Percentiles rank a stretch among this genome's conserved stretches.
These are phyloP conservation scores for Exophiala aquamarina DNA, from an alignment of 2,329 filamentous ascomycete genomes.

Conservation along the genomic window DNA sequence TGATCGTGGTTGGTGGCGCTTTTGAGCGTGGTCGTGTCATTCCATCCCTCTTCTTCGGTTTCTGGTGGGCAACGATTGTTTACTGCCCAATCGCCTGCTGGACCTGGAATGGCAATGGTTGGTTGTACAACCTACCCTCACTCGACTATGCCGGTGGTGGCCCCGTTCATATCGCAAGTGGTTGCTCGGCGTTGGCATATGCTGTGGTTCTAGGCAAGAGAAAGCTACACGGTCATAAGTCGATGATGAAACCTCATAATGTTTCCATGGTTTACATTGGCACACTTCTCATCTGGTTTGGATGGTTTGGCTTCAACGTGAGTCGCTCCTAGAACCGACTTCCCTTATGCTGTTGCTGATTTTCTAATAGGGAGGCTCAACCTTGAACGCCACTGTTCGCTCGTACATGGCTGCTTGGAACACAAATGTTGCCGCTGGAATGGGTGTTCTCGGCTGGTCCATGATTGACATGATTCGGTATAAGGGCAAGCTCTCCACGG, in stretches of 20 bases:
- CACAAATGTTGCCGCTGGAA: slow-evolving; percentile 57
- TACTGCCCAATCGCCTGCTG: slow-evolving; percentile 65
- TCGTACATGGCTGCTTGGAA: slow-evolving; percentile 58
- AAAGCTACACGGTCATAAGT: slow-evolving; percentile 53
- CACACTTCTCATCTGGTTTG: slow-evolving; percentile 51
- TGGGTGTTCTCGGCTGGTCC: slow-evolving; percentile 56
- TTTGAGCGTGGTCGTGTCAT: slow-evolving; percentile 63
- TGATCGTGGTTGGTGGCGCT: slow-evolving; percentile 64
- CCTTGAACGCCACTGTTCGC: slow-evolving; percentile 53
- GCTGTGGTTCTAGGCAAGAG: slow-evolving; percentile 71
- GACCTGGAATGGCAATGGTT: slow-evolving; percentile 73
- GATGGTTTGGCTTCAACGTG: slow-evolving; percentile 59
- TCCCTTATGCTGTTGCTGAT: no score
- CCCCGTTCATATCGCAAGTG: slow-evolving; percentile 71
- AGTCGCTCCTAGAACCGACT: slow-evolving; percentile 22
- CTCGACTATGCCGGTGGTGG: slow-evolving; percentile 75
- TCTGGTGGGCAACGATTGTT: slow-evolving; percentile 69
- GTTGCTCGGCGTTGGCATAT: slow-evolving; percentile 70
- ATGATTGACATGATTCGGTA: slow-evolving; percentile 53
- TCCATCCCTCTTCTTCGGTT: slow-evolving; percentile 66
- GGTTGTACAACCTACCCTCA: slow-evolving; percentile 66
- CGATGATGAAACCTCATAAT: slow-evolving; percentile 63
- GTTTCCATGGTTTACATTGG: slow-evolving; percentile 72
- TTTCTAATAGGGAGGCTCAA: slow-evolving; percentile 47
- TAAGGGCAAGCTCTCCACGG: slow-evolving; percentile 54